Evolutionary conservation across 441 rosid genomes (phyloP).

Genomic region (Jatropha podagrica): DNA sequence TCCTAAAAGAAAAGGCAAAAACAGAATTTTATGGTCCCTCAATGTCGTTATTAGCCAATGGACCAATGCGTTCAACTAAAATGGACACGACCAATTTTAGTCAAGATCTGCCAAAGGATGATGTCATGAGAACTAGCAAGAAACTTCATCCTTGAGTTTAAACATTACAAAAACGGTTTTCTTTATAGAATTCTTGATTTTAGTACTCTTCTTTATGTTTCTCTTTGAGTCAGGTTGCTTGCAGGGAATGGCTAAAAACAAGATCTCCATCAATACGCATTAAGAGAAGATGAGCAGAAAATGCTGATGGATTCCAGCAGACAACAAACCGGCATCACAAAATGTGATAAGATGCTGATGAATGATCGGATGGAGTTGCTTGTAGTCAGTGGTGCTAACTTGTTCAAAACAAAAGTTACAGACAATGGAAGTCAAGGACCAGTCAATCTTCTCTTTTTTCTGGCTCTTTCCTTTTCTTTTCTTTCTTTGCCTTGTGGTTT

Average conservation of each 20-base stretch:
- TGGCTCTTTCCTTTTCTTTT: neutral
- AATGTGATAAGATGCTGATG: neutral
- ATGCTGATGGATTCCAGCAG: neutral
- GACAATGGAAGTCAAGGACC: neutral
- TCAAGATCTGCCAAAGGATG: neutral
- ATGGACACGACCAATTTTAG: neutral
- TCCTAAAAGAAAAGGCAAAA: neutral
- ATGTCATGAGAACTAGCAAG: neutral
- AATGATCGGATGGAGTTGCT: neutral
- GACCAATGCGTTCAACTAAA: neutral
- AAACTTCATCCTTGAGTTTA: neutral
- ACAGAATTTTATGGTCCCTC: neutral
- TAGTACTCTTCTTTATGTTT: neutral
- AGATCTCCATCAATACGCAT: neutral
- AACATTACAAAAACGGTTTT: neutral
- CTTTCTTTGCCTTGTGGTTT: too few relatives aligned
- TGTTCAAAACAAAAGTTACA: neutral
- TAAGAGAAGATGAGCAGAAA: neutral
- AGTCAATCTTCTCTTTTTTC: neutral
- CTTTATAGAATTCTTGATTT: neutral
- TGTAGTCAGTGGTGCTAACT: neutral
- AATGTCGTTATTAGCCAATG: neutral
- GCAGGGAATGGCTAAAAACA: neutral
- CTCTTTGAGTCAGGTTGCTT: neutral
- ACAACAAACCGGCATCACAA: conserved; percentile 1